Base-by-base conservation (phyloP, 495 filamentous ascomycete species). In the Lasiosphaeria miniovina region DNA sequence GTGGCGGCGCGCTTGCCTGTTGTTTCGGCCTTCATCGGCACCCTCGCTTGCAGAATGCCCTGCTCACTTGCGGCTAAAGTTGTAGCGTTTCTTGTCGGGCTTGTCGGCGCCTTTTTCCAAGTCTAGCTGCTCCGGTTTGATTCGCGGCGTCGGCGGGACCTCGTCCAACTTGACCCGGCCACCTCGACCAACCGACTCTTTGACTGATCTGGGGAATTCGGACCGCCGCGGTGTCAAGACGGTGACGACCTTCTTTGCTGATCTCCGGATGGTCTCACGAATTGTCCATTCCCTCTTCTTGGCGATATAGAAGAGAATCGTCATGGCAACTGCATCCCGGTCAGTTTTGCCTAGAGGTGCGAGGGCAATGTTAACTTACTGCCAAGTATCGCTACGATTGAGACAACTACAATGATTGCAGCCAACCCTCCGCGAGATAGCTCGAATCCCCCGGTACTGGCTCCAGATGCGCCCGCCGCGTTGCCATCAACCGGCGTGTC, bases 401-500 rank as follows among this genome's bases (percentile, higher is more conserved):
- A 77, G 24, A 85, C 84, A 3, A 87, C 80, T 2, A 85, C 76
- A 54, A 86, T 82, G 59, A 89, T 85, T 15, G 84, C 85, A 46
- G 83, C 77, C 56, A 89, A 71, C 2, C 76, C 85, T 11, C 84
- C 84, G 49, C 74, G 78, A 7, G 84, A 86, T 36, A 89, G 65
- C 33, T 69, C 70, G 61, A 83, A 73, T 14, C 74, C 76, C 12
- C 80, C 77, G n/a, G 73, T 71, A 50, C 75, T 74, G 24, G 63
- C 60, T 17, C 85, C 86, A 34, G 77, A 71, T 12, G 84, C 85
- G 34, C 85, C 86, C 14, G 80, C 86, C 55, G 70, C 65, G 53
- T 64, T 71, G 55, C 80, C 80, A 36, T 67, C 71, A 46, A 58
- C 59, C 4, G 57, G 68, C 49, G 61, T 63, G 51, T 61, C 61